Evolutionary conservation across 2,329 filamentous ascomycete genomes (phyloP).

Genomic region (Stagonosporopsis rhizophila): DNA sequence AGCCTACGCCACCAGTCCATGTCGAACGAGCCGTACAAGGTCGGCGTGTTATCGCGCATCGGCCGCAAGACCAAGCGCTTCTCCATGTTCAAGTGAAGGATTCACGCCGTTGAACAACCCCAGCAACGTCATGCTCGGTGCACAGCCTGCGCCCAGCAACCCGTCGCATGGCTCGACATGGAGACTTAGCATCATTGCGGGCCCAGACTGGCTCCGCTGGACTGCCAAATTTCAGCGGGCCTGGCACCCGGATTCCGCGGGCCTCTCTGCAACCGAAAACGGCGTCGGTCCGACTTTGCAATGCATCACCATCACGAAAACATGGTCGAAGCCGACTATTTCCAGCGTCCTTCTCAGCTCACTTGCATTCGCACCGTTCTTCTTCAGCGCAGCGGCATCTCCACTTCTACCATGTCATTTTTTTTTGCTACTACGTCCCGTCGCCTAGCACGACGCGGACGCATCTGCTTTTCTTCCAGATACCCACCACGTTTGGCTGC

Average conservation of each 20-base stretch:
- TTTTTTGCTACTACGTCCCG: slow-evolving; percentile 22
- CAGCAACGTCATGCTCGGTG: slow-evolving; percentile 26
- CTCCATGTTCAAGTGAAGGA: slow-evolving; percentile 48
- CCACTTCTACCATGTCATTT: slow-evolving; percentile 27
- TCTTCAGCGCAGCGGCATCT: slow-evolving; percentile 20
- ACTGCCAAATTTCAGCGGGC: slow-evolving; percentile 9
- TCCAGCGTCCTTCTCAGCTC: slow-evolving; percentile 2
- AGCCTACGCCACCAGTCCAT: slow-evolving; percentile 42
- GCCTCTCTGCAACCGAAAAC: slow-evolving; percentile 15
- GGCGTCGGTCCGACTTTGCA: slow-evolving; percentile 17
- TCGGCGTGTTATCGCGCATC: slow-evolving; percentile 45
- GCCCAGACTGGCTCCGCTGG: slow-evolving; percentile 29
- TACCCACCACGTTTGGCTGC: slow-evolving; percentile 33
- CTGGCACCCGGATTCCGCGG: slow-evolving; percentile 23
- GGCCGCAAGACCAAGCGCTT: slow-evolving; percentile 47
- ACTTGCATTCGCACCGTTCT: slow-evolving; percentile 5
- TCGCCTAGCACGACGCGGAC: slow-evolving; percentile 18
- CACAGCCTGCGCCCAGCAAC: slow-evolving; percentile 28
- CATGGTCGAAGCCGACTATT: slow-evolving; percentile 8
- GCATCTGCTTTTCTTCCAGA: slow-evolving; percentile 26
- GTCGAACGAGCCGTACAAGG: slow-evolving; percentile 38
- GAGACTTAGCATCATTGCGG: slow-evolving; percentile 22
- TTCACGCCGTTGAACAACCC: slow-evolving; percentile 1
- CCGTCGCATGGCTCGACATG: slow-evolving; percentile 21
- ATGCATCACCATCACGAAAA: slow-evolving; percentile 15